Conservation (phyloP, 2,329 filamentous ascomycete genomes). For the Trichoderma harzianum region DNA sequence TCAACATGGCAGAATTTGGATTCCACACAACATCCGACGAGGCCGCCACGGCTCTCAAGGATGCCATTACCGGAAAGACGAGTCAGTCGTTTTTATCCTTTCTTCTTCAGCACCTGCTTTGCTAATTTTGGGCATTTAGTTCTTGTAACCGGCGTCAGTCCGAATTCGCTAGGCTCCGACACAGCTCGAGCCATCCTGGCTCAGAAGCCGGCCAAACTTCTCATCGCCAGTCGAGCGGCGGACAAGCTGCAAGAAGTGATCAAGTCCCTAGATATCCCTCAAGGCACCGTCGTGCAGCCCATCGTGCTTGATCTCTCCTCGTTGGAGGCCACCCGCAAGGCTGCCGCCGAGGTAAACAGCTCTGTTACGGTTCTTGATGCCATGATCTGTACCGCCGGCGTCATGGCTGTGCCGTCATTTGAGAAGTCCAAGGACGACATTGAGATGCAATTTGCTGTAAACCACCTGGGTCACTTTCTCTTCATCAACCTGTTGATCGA, state of each 20-base stretch:
- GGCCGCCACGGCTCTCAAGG: neutral
- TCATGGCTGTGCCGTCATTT: slow-evolving; percentile 38
- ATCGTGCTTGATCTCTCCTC: slow-evolving; percentile 38
- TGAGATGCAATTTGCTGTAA: slow-evolving; percentile 35
- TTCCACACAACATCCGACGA: slow-evolving; percentile 1
- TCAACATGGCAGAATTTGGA: neutral
- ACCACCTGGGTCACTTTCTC: slow-evolving; percentile 39
- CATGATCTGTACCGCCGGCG: slow-evolving; percentile 43
- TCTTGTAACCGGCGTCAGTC: slow-evolving; percentile 41
- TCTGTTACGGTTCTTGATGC: slow-evolving; percentile 29
- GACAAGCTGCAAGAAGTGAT: slow-evolving; percentile 29
- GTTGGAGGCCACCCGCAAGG: slow-evolving; percentile 34
- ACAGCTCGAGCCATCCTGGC: slow-evolving; percentile 38
- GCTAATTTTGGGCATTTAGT: neutral
- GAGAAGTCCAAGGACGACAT: slow-evolving; percentile 36
- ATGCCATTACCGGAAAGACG: neutral
- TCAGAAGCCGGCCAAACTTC: slow-evolving; percentile 30
- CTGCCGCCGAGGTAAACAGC: slow-evolving; percentile 33
- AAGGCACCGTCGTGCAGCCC: slow-evolving; percentile 30
- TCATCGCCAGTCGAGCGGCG: neutral
- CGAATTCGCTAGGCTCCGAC: slow-evolving; percentile 35
- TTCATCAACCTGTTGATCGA: slow-evolving; percentile 37
- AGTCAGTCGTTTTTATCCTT: neutral
- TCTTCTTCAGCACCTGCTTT: neutral
- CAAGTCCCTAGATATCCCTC: slow-evolving; percentile 22